phyloP scores from a whole-genome alignment of 129 eudicot species.

The Lactuca saligna region DNA sequence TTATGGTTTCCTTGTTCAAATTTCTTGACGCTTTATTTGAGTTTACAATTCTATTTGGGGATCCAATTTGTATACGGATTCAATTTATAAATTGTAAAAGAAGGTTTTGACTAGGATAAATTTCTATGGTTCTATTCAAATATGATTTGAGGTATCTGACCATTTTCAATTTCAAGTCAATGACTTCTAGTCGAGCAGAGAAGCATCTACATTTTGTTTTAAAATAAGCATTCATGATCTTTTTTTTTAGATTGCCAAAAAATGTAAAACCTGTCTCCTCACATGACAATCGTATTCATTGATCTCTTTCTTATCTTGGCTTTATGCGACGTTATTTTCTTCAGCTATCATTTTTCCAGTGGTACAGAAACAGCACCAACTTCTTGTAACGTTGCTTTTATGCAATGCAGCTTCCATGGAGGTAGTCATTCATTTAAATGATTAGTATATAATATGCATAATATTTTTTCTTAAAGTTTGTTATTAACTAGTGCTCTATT shows the following conservation, averaged over 20 bases:
- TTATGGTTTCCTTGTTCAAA: neutral
- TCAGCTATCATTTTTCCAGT: slow-evolving; percentile 88
- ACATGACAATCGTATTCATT: slow-evolving; percentile 7
- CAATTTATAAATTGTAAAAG: neutral
- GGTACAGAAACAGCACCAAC: slow-evolving; percentile 96
- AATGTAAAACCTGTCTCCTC: neutral
- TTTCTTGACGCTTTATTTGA: neutral
- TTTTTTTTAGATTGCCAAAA: neutral
- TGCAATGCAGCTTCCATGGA: slow-evolving; percentile 99
- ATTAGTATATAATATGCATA: no score
- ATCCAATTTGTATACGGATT: neutral
- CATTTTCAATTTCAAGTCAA: neutral
- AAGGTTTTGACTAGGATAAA: neutral
- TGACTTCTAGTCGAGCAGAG: no score
- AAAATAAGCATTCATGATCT: neutral
- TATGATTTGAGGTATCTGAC: slow-evolving; percentile 1
- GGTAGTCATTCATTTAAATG: slow-evolving; percentile 39
- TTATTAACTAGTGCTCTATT: neutral
- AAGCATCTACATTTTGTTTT: neutral
- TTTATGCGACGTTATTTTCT: slow-evolving; percentile 27
- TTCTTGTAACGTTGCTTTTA: slow-evolving; percentile 93
- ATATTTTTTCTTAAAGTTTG: no score
- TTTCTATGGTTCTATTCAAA: neutral
- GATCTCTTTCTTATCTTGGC: slow-evolving; percentile 6
- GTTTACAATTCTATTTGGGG: neutral